Evolutionary conservation across 2,329 filamentous ascomycete genomes (phyloP), one percentile per base, ranked within the genome.

Genomic region (Sclerotinia nivalis): DNA sequence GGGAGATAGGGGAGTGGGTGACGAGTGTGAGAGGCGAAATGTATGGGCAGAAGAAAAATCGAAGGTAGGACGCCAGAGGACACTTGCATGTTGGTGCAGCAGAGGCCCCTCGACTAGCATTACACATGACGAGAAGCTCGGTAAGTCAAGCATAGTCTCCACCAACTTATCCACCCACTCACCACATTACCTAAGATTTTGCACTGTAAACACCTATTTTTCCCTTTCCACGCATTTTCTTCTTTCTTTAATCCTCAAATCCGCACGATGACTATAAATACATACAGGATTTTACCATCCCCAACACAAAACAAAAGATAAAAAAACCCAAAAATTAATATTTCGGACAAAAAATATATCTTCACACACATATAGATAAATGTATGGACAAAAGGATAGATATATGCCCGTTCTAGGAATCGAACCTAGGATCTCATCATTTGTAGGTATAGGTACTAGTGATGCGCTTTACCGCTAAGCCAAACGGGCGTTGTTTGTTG

Each of bases 401-500:
- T 1, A 7, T 15, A 20, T 64, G 60, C 47, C 60, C 60, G 47
- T 64, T 64, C 60, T 64, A 64, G 60, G 60, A 64, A 52, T 64
- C 60, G 60, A 64, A 64, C 60, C 60, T 64, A 50, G 60, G 60
- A 64, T 64, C 45, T 64, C 47, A 64, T 52, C 60, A 64, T 64
- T 58, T 25, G 20, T 18, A 34, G 25, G 18, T 4, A 9, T 34
- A 25, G 37, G 5, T 64, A 64, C 60, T 64, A 64, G 60, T 64
- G 60, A 64, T 64, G 60, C 60, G 60, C 60, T 64, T 64, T 64
- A 64, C 60, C 60, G 47, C 60, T 64, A 64, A 64, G 60, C 60
- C 60, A 64, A 64, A 64, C 60, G 60, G 60, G 60, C 60, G 31
- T 40, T 37, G 13, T 49, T n/a, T 34, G 10, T 34, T 56, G 4